These are phyloP conservation scores for Nothomitra cinnamomea DNA, from an alignment of 2,329 filamentous ascomycete genomes.

Conservation along the genomic window DNA sequence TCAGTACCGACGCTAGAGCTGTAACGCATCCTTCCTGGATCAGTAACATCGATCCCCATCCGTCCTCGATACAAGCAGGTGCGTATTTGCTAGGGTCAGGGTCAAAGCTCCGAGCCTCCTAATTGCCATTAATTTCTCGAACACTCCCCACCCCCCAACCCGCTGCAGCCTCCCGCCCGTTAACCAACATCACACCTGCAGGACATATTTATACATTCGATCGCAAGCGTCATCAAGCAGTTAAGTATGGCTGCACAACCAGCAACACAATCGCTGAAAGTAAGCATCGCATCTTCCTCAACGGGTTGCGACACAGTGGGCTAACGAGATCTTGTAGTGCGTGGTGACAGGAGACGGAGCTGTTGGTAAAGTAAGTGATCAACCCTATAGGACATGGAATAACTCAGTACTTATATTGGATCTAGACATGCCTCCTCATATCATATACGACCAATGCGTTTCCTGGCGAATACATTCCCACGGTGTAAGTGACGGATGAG, in stretches of 20 bases:
- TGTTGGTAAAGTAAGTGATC: conserved; percentile 71
- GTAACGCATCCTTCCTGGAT: too few species aligned
- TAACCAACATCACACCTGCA: neutral
- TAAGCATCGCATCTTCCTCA: conserved; percentile 25
- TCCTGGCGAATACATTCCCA: conserved; percentile 98
- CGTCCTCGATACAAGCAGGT: too few species aligned
- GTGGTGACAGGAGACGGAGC: conserved; percentile 99
- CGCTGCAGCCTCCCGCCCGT: neutral
- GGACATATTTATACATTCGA: neutral
- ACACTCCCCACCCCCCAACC: too few species aligned
- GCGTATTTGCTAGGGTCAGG: too few species aligned
- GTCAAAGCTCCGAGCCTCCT: too few species aligned
- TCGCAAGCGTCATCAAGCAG: too few species aligned
- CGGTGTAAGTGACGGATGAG: conserved; percentile 47
- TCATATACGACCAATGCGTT: conserved; percentile 99
- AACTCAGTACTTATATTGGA: conserved; percentile 25
- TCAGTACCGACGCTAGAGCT: too few species aligned
- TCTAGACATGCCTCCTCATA: conserved; percentile 84
- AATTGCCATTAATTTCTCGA: too few species aligned
- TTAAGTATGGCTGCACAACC: conserved; percentile 55
- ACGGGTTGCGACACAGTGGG: conserved; percentile 6
- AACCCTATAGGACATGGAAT: conserved; percentile 10
- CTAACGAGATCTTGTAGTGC: conserved; percentile 41
- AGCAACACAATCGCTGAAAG: conserved; percentile 84
- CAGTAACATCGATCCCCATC: too few species aligned